These are phyloP conservation scores for Pseudocohnilembus persalinus DNA, from an alignment of 169 alveolate genomes.

Conservation along the genomic window DNA sequence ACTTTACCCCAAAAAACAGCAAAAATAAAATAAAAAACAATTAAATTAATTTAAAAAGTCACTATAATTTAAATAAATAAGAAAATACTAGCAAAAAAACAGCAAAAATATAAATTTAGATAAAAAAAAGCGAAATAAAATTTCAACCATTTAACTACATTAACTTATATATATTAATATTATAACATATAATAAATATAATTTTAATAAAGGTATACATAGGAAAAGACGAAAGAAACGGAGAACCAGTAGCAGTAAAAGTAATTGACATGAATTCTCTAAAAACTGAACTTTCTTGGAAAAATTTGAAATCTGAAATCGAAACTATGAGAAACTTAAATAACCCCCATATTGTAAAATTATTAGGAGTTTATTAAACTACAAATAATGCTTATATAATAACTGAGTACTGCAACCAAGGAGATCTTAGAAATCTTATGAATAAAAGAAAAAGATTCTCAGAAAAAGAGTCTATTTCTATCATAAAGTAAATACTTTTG, in stretches of 20 bases:
- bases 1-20: too few species aligned
- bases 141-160: neutral
- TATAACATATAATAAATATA: too few species aligned
- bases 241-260: slow-evolving; percentile 52
- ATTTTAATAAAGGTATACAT: slow-evolving; percentile 33
- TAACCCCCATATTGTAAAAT: slow-evolving; percentile 53
- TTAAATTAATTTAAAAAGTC: too few species aligned
- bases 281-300: slow-evolving; percentile 43
- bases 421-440: slow-evolving; percentile 53
- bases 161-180: neutral
- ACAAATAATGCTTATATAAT: slow-evolving; percentile 52
- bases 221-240: slow-evolving; percentile 44
- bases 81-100: too few species aligned
- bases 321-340: slow-evolving; percentile 57
- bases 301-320: slow-evolving; percentile 55
- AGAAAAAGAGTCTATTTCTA: slow-evolving; percentile 22
- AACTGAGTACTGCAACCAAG: slow-evolving; percentile 67
- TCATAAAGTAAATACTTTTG: slow-evolving; percentile 6
- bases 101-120: too few species aligned
- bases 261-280: slow-evolving; percentile 42
- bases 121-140: too few species aligned
- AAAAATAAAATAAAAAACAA: too few species aligned
- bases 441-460: slow-evolving; percentile 50
- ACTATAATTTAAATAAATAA: too few species aligned
- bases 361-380: slow-evolving; percentile 51